These are phyloP conservation scores for Lignosus rhinocerotis DNA, from an alignment of 1,284 basidiomycete genomes.

Conservation along the genomic window DNA sequence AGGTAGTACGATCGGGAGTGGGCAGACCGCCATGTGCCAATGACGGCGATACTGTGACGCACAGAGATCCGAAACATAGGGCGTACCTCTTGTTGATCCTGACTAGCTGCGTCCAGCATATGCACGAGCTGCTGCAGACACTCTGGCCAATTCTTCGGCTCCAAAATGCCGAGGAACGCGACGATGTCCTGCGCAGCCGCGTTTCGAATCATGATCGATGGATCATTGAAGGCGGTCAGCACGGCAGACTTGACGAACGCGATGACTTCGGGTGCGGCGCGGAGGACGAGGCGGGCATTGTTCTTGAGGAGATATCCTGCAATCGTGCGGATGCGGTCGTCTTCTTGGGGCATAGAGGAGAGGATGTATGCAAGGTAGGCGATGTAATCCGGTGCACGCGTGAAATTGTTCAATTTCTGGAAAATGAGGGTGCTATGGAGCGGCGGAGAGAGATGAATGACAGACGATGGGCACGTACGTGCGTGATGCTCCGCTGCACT, in stretches of 20 bases:
- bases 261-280: constrained; percentile 65
- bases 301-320: constrained; percentile 98
- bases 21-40: not conserved
- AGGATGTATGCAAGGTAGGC: constrained; percentile 96
- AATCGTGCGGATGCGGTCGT: constrained; percentile 90
- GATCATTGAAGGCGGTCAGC: constrained; percentile 79
- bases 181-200: constrained; percentile 92
- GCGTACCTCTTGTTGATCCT: constrained; percentile 83
- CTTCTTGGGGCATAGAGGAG: constrained; percentile 77
- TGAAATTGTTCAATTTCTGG: constrained; percentile 89
- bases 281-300: constrained; percentile 75
- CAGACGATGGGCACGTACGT: constrained; percentile 47
- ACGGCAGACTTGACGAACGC: constrained; percentile 84
- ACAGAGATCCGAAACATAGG: not conserved
- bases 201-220: constrained; percentile 84
- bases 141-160: constrained; percentile 91
- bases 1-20: not conserved
- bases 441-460: constrained; percentile 10
- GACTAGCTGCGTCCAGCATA: constrained; percentile 72
- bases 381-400: constrained; percentile 90
- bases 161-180: constrained; percentile 80
- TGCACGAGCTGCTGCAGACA: constrained; percentile 83
- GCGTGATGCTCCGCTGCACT: constrained; percentile 75
- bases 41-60: no score
- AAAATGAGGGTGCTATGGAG: constrained; percentile 20